Evolutionary conservation across 1,139 yeast species (phyloP).

Genomic region (Hanseniaspora uvarum): DNA sequence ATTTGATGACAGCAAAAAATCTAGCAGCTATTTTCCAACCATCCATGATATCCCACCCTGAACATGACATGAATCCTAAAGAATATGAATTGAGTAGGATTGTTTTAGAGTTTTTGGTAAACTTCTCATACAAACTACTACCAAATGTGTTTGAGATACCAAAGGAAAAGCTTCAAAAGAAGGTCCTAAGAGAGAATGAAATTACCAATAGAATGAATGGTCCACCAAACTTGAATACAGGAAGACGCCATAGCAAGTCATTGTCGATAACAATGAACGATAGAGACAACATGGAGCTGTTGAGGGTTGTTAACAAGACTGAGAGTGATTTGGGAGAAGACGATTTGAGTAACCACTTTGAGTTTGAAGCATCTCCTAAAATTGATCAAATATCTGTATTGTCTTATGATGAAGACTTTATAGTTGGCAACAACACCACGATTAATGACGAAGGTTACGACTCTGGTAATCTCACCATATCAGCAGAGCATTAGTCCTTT

Average conservation of each 20-base stretch:
- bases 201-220: neutral
- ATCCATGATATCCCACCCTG: slow-evolving; percentile 80
- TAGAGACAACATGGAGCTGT: slow-evolving; percentile 14
- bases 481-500: neutral
- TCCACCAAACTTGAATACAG: neutral
- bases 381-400: neutral
- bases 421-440: slow-evolving; percentile 9
- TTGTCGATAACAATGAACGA: slow-evolving; percentile 41
- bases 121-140: slow-evolving; percentile 67
- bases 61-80: slow-evolving; percentile 81
- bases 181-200: neutral
- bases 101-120: slow-evolving; percentile 81
- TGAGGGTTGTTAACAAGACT: slow-evolving; percentile 17
- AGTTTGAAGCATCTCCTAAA: neutral
- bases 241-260: slow-evolving; percentile 52
- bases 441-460: slow-evolving; percentile 8
- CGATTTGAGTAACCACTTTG: slow-evolving; percentile 21
- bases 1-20: slow-evolving; percentile 86
- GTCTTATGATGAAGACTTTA: neutral
- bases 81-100: slow-evolving; percentile 82
- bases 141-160: slow-evolving; percentile 40
- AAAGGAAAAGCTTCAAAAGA: slow-evolving; percentile 4
- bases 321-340: slow-evolving; percentile 14
- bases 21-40: slow-evolving; percentile 96
- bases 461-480: slow-evolving; percentile 3